Conservation (phyloP, 2,329 filamentous ascomycete genomes). For the Aspergillus unguis region DNA sequence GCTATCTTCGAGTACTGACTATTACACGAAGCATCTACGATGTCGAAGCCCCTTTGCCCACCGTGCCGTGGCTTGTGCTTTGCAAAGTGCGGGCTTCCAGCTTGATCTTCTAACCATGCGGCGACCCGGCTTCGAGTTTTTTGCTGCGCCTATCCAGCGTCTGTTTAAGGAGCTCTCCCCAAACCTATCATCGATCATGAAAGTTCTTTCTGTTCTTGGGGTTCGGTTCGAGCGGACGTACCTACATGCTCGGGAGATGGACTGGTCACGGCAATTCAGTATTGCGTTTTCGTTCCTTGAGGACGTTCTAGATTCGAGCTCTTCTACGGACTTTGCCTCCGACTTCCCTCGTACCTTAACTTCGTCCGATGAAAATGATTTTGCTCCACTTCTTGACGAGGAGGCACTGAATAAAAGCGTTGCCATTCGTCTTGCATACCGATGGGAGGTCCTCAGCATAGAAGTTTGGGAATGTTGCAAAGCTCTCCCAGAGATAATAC, state of each 20-base stretch:
- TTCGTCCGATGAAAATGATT: conserved; percentile 28
- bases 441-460: conserved; percentile 33
- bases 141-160: conserved; percentile 37
- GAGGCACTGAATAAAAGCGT: conserved; percentile 4
- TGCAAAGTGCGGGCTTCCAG: conserved; percentile 17
- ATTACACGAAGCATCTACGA: conserved; percentile 32
- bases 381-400: conserved; percentile 18
- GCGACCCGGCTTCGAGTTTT: conserved; percentile 32
- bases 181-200: conserved; percentile 33
- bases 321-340: conserved; percentile 30
- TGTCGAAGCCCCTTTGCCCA: conserved; percentile 38
- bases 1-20: neutral
- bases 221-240: conserved; percentile 36
- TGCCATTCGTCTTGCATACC: conserved; percentile 20
- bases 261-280: conserved; percentile 35
- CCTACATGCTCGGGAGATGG: conserved; percentile 31
- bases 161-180: conserved; percentile 33
- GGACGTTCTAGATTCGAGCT: conserved; percentile 32
- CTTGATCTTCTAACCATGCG: conserved; percentile 12
- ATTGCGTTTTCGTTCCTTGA: conserved; percentile 33
- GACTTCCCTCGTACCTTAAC: conserved; percentile 35
- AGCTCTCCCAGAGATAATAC: conserved; percentile 32
- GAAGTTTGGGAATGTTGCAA: conserved; percentile 40
- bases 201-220: conserved; percentile 35
- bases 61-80: conserved; percentile 28